Conservation (phyloP, 306 rosid genomes). For the Rubus parviflorus region DNA sequence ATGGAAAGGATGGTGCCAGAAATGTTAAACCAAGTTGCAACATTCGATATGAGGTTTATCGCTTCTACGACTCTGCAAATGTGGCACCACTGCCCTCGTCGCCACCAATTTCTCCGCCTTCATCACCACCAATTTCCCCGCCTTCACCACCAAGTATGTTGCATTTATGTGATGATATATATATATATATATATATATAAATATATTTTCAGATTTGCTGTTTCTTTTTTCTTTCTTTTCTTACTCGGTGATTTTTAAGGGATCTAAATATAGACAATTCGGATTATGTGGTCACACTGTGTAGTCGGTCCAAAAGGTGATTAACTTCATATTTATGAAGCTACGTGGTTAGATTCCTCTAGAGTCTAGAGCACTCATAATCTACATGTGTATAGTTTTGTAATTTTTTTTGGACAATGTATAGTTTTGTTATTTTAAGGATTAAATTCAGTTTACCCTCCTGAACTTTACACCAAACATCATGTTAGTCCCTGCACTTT, state of each 20-base stretch:
- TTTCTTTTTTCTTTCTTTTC: not conserved
- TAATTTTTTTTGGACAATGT: not conserved
- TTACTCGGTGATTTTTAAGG: no score
- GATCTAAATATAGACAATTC: no score
- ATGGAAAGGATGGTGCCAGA: not conserved
- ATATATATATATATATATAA: no score
- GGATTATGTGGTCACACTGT: no score
- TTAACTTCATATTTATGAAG: no score
- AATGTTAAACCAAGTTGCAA: slow-evolving; percentile 13
- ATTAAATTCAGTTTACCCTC: no score
- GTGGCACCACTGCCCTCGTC: not conserved
- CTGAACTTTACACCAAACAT: no score
- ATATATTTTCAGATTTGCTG: not conserved
- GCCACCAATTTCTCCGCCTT: not conserved
- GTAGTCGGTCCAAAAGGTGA: no score
- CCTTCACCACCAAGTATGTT: not conserved
- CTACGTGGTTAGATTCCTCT: no score
- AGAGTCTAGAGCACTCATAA: no score
- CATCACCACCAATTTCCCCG: not conserved
- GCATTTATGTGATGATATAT: not conserved
- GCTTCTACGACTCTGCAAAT: not conserved
- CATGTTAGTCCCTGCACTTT: no score
- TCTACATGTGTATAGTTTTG: no score
- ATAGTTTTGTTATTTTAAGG: not conserved
- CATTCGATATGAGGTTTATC: not conserved